Evolutionary conservation across 176 grass and related monocot species (phyloP).

Genomic region (Thinopyrum elongatum): DNA sequence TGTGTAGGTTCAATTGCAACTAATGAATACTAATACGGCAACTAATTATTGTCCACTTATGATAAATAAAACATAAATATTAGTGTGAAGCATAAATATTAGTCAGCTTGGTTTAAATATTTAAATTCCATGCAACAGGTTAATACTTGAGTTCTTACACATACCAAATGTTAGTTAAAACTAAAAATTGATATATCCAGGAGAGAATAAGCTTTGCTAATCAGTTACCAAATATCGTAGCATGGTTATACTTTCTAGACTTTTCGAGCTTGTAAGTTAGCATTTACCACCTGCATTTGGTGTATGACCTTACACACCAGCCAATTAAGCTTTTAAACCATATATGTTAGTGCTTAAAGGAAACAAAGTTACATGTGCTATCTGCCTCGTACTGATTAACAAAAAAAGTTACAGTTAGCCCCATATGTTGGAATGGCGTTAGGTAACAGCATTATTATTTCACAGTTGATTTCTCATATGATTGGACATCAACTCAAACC

Average conservation of each 20-base stretch:
- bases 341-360: neutral
- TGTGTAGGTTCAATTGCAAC: neutral
- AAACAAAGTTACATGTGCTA: neutral
- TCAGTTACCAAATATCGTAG: neutral
- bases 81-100: neutral
- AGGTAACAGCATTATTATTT: neutral
- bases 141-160: neutral
- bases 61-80: neutral
- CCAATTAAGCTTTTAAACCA: neutral
- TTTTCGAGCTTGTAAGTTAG: neutral
- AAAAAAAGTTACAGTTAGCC: neutral
- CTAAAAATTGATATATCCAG: neutral
- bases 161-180: slow-evolving; percentile 1
- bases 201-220: slow-evolving; percentile 15
- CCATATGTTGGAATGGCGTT: neutral
- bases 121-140: neutral
- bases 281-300: neutral
- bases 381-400: neutral
- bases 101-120: neutral
- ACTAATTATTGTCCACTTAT: neutral
- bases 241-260: neutral
- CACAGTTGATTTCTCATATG: neutral
- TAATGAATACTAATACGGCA: neutral
- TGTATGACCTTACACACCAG: neutral
- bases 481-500: neutral